Evolutionary conservation across 2,329 filamentous ascomycete genomes (phyloP), one percentile per base, ranked within the genome.

Genomic region (Apiospora phragmitis): DNA sequence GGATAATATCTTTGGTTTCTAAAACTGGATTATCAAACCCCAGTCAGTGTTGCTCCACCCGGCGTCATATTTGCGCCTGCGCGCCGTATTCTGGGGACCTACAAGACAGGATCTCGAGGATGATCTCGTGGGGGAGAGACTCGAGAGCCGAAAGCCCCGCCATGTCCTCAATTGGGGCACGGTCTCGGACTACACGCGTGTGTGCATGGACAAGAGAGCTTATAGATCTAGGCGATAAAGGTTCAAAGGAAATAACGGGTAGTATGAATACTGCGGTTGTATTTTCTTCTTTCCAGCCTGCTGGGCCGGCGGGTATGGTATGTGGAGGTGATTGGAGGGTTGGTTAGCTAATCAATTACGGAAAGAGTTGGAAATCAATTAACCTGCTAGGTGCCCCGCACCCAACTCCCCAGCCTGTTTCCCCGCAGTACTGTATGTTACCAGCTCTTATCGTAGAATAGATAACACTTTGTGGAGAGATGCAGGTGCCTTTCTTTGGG

Each of bases 21-120:
- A 94, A 87, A 67, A 42, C 38, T 62, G 66, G 38, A 26, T 4
- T 38, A 18, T 69, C 24, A 51, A n/a, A 42, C 43, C 55, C 38
- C n/a, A 45, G 59, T 38, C 69, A 68, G 65, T 45, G 55, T 35
- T 59, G 67, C 71, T 59, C 11, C 43, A 70, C 59, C 12, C 51
- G 12, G 41, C 21, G 43, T 47, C 26, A 43, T 9, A 69, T 51
- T 11, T 21, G 38, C 29, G 32, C 16, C n/a, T 9, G 41, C 4
- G 41, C 4, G 21, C 26, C 70, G 69, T 51, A 69, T 68, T 70
- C 43, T 73, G 12, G 42, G 29, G 24, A 70, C 89, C 83, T 83
- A 92, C 90, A 89, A 74, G 86, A 85, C 72, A 91, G 81, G 74
- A 92, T 88, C 76, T 91, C 87, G 72, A 90, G 83, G 70, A 92